These are phyloP conservation scores for Yamadazyma sp. DNA, from an alignment of 805 yeast genomes.

Conservation along the genomic window DNA sequence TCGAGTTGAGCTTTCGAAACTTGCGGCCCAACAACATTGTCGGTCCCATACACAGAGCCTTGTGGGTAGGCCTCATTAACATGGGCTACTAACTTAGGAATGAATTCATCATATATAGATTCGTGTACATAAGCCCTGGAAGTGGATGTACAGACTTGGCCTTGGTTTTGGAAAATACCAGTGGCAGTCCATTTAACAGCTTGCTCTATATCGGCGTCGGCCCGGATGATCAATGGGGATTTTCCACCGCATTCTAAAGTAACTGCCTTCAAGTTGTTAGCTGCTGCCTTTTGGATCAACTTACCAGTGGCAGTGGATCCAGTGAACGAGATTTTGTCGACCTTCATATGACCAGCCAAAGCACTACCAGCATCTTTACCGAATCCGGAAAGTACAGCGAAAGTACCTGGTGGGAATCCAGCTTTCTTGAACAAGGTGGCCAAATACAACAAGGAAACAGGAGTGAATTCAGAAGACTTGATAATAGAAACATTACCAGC, in stretches of 20 bases:
- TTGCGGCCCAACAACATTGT: constrained; percentile 60
- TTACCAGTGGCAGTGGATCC: constrained; percentile 70
- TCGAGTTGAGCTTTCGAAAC: constrained; percentile 58
- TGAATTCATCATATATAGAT: constrained; percentile 52
- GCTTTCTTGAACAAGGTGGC: constrained; percentile 60
- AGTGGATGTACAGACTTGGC: constrained; percentile 70
- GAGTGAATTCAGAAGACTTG: constrained; percentile 76
- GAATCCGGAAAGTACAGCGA: constrained; percentile 68
- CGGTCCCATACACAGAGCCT: constrained; percentile 52
- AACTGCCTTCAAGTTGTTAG: constrained; percentile 59
- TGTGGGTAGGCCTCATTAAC: constrained; percentile 51
- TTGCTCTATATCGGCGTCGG: constrained; percentile 63
- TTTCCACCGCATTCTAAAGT: constrained; percentile 76
- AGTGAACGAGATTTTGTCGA: constrained; percentile 62
- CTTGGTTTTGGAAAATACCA: constrained; percentile 64
- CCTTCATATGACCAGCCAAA: constrained; percentile 57
- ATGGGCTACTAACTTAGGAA: constrained; percentile 43
- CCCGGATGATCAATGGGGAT: constrained; percentile 61
- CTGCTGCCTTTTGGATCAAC: constrained; percentile 60
- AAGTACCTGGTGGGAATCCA: constrained; percentile 76
- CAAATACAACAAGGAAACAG: constrained; percentile 62
- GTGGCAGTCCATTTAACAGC: constrained; percentile 68
- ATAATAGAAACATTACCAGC: constrained; percentile 73
- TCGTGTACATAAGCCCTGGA: constrained; percentile 63
- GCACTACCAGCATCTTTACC: constrained; percentile 72